Evolutionary conservation across 148 eudicot genomes (phyloP).

Genomic region (Vaccinium vitisidaea): DNA sequence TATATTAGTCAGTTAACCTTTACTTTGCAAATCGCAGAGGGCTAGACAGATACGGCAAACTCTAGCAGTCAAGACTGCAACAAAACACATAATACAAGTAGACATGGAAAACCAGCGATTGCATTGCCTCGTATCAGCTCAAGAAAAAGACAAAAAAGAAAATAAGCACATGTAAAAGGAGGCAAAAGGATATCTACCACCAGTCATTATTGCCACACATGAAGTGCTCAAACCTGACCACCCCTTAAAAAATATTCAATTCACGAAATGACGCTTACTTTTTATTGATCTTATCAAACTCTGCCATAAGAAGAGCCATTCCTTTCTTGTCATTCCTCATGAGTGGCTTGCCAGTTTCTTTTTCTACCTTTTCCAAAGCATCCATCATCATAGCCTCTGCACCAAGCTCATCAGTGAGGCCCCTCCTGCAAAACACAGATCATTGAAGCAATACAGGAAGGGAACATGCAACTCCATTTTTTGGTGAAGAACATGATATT

Average conservation of each 20-base stretch:
- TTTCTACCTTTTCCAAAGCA: conserved; percentile 87
- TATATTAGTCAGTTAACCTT: background rate
- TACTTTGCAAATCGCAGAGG: background rate
- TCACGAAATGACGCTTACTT: conserved; percentile 49
- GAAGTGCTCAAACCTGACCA: background rate
- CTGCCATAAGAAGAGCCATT: conserved; percentile 66
- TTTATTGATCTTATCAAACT: conserved; percentile 75
- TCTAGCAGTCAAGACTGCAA: background rate
- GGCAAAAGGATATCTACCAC: background rate
- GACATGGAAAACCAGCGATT: background rate
- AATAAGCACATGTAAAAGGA: background rate
- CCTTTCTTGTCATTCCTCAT: conserved; percentile 85
- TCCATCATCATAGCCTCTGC: conserved; percentile 90
- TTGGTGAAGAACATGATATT: background rate
- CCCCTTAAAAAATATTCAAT: background rate
- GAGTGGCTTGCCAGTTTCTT: conserved; percentile 77
- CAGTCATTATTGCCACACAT: background rate
- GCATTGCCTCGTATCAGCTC: background rate
- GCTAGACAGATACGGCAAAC: background rate
- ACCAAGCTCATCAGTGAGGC: conserved; percentile 83
- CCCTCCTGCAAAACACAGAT: conserved; percentile 61
- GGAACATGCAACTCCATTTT: background rate
- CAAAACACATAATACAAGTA: background rate
- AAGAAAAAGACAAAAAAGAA: background rate
- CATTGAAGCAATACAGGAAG: background rate